A percentile compares a stretch with the other conserved stretches of the same genome.
These are phyloP conservation scores for Prunus persica DNA, from an alignment of 306 rosid species.

Conservation along the genomic window DNA sequence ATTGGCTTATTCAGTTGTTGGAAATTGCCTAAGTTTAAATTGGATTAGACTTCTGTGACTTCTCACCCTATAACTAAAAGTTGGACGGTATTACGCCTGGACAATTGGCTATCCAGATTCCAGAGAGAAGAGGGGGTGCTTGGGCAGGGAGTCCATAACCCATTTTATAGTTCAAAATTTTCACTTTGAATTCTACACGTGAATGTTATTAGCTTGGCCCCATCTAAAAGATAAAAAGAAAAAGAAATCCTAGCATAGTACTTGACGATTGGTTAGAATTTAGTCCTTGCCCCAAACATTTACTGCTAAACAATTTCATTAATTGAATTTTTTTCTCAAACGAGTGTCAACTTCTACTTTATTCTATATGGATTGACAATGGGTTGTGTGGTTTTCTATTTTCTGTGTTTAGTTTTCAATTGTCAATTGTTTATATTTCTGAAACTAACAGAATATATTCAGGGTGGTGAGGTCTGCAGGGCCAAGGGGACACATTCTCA, in stretches of 20 bases:
- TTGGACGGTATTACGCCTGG: not conserved
- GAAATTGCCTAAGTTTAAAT: not conserved
- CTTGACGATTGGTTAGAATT: not conserved
- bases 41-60: not conserved
- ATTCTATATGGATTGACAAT: not conserved
- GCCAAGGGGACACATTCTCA: constrained; percentile 86
- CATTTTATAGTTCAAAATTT: not conserved
- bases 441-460: constrained; percentile 21
- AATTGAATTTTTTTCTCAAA: not conserved
- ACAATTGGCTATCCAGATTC: not conserved
- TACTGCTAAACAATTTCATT: not conserved
- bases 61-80: not conserved
- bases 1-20: not conserved
- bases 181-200: not conserved
- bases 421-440: not conserved
- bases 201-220: not conserved
- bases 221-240: not conserved
- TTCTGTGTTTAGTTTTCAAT: not conserved
- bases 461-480: constrained; percentile 97
- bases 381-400: no score
- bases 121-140: not conserved
- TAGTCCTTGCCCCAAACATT: not conserved
- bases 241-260: not conserved
- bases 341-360: not conserved
- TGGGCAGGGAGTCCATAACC: not conserved